Base-by-base conservation (phyloP, 768 basidiomycete species). In the Amylocystis lapponica region DNA sequence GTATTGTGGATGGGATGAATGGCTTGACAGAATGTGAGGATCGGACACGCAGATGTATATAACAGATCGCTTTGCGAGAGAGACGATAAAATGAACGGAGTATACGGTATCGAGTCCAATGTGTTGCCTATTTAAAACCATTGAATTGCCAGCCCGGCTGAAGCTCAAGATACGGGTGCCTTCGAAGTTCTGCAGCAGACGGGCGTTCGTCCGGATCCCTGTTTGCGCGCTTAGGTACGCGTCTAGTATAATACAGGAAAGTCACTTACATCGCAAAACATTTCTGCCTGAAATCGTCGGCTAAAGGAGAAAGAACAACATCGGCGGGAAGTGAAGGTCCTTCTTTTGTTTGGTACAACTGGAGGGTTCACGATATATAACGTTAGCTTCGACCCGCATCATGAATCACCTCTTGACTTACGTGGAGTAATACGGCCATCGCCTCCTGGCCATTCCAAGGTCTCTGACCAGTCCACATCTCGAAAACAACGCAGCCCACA, bases 401-500 rank as follows among this genome's bases (percentile, higher is more conserved):
- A n/a, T n/a, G n/a, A n/a, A n/a, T n/a, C n/a, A n/a, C n/a, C n/a
- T n/a, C n/a, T n/a, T n/a, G 4, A 61, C 74, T 44, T 57, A 91
- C 94, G 76, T 94, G 90, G 65, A 89, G 87, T 83, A 99, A 89
- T 46, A 97, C 93, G 2, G 89, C 84, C 47, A 97, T 76, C 50
- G 79, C 79, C 63, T 94, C 89, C 52, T 94, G 86, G 22, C 88
- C 85, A 21, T 74, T 80, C 96, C 96, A 99, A 3, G 96, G 96
- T 34, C 94, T 71, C 58, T 81, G 78, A n/a, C 96, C 96, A 17
- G 89, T 87, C 84, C 92, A 95, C 96, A 99, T 99, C 64, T 99
- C 96, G 51, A 97, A 72, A 13, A 95, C 86, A n/a, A 98, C 89
- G 67, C 96, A 99, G 2, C 96, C 96, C 4, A 98, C 78, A 62